Base-by-base conservation (phyloP, 441 rosid genomes). In the Jatropha multifida region DNA sequence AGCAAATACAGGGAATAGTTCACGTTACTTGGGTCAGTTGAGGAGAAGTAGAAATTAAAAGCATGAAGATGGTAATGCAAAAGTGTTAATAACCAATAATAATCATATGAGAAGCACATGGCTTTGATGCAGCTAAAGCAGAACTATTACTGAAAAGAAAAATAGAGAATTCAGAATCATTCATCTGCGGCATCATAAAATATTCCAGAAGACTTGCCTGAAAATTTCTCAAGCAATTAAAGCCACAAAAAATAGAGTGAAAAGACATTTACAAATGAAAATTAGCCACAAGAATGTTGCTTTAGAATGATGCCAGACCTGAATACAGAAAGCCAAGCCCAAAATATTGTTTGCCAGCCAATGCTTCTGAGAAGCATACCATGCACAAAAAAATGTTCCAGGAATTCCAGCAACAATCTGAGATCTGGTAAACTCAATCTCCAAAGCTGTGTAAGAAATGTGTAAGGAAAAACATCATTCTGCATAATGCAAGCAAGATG, bases 321-420 rank as follows among this genome's bases (percentile, higher is more conserved):
- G 99, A 85, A 95, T 90, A 88, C 97, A 92, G 88, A 95, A 95
- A 58, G 99, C 90, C 58, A 95, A 86, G 66, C 99, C 99, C 81
- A 92, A 83, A 74, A 86, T 83, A 71, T 95, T 95, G 86, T 95
- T 95, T 55, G 98, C 99, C 66, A 95, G 81, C 99, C 99, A 95
- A 82, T 92, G 99, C 80, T 95, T 95, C 86, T 92, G 85, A 66
- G 86, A 87, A 52, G 93, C 99, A 78, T 95, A 95, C 99, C 99
- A 96, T 8, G 92, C 97, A 76, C 99, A 96, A 75, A 96, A 94
- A 79, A 94, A 92, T 62, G 89, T 82, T 81, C 99, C 99, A 73
- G 99, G 99, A 79, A 93, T 92, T 64, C 92, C 95, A 3, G 99
- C 98, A 71, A 96, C 73, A 9, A 93, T 81, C 84, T 96, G 98